A percentile compares a stretch with the other conserved stretches of the same genome.
Evolutionary conservation across 441 rosid species (phyloP).

Genomic region (Pelargonium cotyledonis): DNA sequence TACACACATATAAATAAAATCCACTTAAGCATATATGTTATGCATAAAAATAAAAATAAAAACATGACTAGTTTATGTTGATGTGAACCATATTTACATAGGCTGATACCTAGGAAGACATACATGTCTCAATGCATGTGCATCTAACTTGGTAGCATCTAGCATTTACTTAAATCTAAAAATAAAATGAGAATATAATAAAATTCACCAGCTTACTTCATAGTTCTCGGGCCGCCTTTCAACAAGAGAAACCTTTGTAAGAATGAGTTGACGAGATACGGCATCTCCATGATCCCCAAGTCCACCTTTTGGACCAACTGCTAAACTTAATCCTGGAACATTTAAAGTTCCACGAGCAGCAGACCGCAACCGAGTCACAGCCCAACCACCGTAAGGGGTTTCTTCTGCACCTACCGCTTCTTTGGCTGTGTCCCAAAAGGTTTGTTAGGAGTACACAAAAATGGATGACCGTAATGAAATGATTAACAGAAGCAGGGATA

Average conservation of each 20-base stretch:
- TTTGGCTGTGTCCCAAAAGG: constrained; percentile 51
- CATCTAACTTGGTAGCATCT: constrained; percentile 6
- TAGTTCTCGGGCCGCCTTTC: constrained; percentile 97
- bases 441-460: constrained; percentile 3
- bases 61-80: background rate
- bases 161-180: background rate
- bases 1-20: background rate
- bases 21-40: background rate
- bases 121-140: background rate
- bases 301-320: constrained; percentile 92
- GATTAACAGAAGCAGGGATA: constrained; percentile 7
- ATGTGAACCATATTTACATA: constrained; percentile 1
- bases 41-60: background rate
- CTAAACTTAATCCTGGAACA: constrained; percentile 73
- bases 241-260: constrained; percentile 84
- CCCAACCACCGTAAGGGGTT: constrained; percentile 94
- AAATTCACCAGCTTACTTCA: constrained; percentile 74
- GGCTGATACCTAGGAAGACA: background rate
- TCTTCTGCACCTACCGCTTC: constrained; percentile 94
- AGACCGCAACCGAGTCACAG: constrained; percentile 88
- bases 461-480: constrained; percentile 2
- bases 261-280: constrained; percentile 78
- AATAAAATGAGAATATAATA: constrained; percentile 36
- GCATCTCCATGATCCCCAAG: constrained; percentile 98
- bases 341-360: constrained; percentile 94